Evolutionary conservation across 129 eudicot species (phyloP).

Genomic region (Flaveria brownii): DNA sequence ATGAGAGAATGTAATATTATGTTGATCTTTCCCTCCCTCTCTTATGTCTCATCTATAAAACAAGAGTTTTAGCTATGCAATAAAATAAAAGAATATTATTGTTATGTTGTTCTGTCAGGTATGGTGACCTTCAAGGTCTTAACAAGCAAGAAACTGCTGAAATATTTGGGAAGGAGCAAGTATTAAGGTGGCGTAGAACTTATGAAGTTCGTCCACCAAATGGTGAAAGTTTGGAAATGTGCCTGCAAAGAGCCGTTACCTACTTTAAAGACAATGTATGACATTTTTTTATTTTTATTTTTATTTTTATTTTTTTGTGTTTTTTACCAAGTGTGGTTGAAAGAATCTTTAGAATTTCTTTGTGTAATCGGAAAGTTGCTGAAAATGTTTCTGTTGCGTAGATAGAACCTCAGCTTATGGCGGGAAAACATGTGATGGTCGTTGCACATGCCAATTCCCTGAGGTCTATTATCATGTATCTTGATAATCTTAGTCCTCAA

Average conservation of each 20-base stretch:
- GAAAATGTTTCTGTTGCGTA: constrained; percentile 29
- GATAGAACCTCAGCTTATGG: constrained; percentile 80
- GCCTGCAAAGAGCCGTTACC: constrained; percentile 76
- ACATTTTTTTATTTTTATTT: not conserved
- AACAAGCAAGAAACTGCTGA: constrained; percentile 85
- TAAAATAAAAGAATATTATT: not conserved
- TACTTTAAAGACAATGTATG: constrained; percentile 67
- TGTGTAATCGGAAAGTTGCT: not conserved
- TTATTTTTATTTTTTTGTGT: not conserved
- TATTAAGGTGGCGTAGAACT: constrained; percentile 82
- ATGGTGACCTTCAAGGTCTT: constrained; percentile 81
- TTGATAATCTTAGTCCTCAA: constrained; percentile 73
- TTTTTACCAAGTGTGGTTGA: not conserved
- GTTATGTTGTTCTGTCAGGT: constrained; percentile 42
- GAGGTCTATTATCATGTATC: constrained; percentile 87
- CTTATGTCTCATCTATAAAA: not conserved
- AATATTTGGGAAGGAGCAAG: constrained; percentile 78
- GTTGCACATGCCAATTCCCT: constrained; percentile 93
- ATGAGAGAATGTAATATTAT: constrained; percentile 72
- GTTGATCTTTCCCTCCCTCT: not conserved
- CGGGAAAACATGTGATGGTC: constrained; percentile 77
- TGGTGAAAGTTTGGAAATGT: constrained; percentile 94
- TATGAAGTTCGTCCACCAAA: constrained; percentile 79
- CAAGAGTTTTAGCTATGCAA: not conserved
- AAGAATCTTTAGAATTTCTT: not conserved